These are phyloP conservation scores for Teratosphaeria gauchensis DNA, from an alignment of 2,329 filamentous ascomycete genomes.

Conservation along the genomic window DNA sequence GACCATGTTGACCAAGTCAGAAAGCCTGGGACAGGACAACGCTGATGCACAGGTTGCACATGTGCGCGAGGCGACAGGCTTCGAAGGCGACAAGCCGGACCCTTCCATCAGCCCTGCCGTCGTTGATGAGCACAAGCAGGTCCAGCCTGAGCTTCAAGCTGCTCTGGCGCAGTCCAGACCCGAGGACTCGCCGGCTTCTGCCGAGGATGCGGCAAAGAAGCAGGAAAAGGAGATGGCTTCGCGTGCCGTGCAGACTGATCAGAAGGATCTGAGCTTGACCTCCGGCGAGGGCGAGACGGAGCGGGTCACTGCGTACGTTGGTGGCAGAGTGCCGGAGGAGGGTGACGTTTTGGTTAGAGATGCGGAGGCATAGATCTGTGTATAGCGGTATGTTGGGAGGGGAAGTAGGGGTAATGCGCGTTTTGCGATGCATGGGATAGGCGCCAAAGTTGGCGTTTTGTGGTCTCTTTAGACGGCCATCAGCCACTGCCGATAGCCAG, in stretches of 20 bases:
- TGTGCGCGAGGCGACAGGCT: slow-evolving; percentile 10
- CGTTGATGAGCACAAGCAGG: slow-evolving; percentile 8
- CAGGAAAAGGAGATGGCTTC: slow-evolving; percentile 4
- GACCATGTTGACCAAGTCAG: slow-evolving; percentile 7
- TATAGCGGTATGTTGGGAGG: neutral
- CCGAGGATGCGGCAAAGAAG: neutral
- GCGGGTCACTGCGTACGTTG: slow-evolving; percentile 20
- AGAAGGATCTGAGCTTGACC: slow-evolving; percentile 9
- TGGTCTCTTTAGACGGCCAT: neutral
- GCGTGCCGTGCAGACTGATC: slow-evolving; percentile 6
- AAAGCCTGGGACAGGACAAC: slow-evolving; percentile 2
- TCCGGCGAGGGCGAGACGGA: slow-evolving; percentile 17
- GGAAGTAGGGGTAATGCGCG: neutral
- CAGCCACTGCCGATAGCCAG: neutral
- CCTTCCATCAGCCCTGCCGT: slow-evolving; percentile 9
- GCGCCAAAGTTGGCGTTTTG: neutral
- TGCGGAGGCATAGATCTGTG: slow-evolving; percentile 5
- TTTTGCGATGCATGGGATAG: neutral
- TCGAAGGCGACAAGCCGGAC: slow-evolving; percentile 12
- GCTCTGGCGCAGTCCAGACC: slow-evolving; percentile 8
- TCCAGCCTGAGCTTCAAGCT: slow-evolving; percentile 13
- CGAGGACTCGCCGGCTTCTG: slow-evolving; percentile 4
- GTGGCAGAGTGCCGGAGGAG: slow-evolving; percentile 21
- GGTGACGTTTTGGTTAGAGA: slow-evolving; percentile 26
- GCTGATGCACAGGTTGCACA: neutral